These are phyloP conservation scores for Pseudocercospora musae DNA, from an alignment of 2,329 filamentous ascomycete species.

Conservation along the genomic window DNA sequence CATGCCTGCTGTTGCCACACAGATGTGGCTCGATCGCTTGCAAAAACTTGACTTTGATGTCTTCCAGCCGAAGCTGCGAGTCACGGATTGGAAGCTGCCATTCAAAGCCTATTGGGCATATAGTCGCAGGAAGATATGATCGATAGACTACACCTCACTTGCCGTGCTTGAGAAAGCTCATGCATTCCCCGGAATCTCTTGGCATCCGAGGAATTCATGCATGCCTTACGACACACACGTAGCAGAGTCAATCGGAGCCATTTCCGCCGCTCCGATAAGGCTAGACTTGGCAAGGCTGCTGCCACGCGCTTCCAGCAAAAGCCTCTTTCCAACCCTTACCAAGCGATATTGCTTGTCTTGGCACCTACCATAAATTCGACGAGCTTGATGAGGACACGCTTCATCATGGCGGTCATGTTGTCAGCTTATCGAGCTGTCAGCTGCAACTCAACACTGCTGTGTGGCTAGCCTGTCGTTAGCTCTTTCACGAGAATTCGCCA, in stretches of 20 bases:
- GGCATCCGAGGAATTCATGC: background rate
- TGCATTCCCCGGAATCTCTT: background rate
- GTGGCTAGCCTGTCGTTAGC: background rate
- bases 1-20: conserved; percentile 73
- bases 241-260: too few species aligned
- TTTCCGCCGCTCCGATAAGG: background rate
- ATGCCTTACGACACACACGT: too few species aligned
- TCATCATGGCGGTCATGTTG: background rate
- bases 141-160: background rate
- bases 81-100: conserved; percentile 78
- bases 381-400: background rate
- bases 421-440: background rate
- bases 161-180: background rate
- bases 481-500: background rate
- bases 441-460: background rate
- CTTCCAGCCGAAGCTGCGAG: conserved; percentile 60
- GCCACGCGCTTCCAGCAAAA: background rate
- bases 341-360: background rate
- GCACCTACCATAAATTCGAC: background rate
- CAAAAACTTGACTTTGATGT: conserved; percentile 84
- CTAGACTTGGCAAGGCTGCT: background rate
- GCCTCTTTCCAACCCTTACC: background rate
- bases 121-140: conserved; percentile 50
- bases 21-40: conserved; percentile 72
- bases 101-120: conserved; percentile 70